phyloP scores from a whole-genome alignment of 2,329 filamentous ascomycete species.

The Fusarium agapanthi region DNA sequence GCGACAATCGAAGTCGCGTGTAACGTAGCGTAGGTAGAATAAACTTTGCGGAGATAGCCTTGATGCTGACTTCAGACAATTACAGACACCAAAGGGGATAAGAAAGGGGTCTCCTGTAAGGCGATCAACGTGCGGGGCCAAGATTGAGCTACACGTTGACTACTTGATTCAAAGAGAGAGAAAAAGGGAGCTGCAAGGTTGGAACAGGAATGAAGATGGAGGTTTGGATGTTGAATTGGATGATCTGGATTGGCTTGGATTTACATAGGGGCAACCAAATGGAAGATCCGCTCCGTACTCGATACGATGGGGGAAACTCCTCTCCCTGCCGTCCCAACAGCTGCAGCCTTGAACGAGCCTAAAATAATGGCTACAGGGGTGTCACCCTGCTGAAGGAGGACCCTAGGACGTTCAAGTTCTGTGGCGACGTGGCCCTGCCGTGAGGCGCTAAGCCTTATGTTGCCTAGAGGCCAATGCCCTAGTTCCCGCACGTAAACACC shows the following conservation, averaged over 20 bases:
- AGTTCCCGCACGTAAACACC: no score
- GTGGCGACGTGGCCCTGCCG: slow-evolving; percentile 35
- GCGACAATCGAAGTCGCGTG: slow-evolving; percentile 27
- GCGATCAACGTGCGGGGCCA: not conserved
- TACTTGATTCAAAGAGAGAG: slow-evolving; percentile 16
- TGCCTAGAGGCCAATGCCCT: slow-evolving; percentile 2
- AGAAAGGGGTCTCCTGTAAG: not conserved
- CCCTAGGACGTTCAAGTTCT: not conserved
- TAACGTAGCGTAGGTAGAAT: slow-evolving; percentile 27
- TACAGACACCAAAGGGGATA: not conserved
- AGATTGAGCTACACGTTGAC: slow-evolving; percentile 2
- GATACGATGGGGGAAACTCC: slow-evolving; percentile 2
- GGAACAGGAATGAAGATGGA: slow-evolving; percentile 31
- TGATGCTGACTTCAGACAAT: slow-evolving; percentile 24
- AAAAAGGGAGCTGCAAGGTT: slow-evolving; percentile 23
- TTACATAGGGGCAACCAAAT: slow-evolving; percentile 31
- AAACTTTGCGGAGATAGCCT: slow-evolving; percentile 20
- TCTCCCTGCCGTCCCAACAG: slow-evolving; percentile 10
- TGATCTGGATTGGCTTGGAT: slow-evolving; percentile 31
- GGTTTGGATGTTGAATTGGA: slow-evolving; percentile 27
- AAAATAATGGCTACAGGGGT: slow-evolving; percentile 25
- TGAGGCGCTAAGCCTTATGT: slow-evolving; percentile 14
- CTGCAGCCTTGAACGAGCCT: slow-evolving; percentile 6
- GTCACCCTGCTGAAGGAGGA: not conserved
- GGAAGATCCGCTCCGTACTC: slow-evolving; percentile 28